phyloP scores from a whole-genome alignment of 768 basidiomycete species.

The Suillus brevipes region DNA sequence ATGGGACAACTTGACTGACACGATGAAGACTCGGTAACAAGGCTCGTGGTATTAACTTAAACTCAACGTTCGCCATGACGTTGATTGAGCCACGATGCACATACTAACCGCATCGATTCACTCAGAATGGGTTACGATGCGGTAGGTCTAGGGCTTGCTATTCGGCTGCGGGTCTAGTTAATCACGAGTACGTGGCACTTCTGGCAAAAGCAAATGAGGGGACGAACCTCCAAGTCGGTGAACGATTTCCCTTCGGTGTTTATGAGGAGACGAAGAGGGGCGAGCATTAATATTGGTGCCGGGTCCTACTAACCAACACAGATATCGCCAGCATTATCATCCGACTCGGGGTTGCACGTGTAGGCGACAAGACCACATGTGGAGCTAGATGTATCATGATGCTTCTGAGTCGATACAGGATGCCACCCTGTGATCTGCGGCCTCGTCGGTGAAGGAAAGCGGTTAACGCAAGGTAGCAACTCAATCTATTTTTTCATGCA shows the following conservation, averaged over 20 bases:
- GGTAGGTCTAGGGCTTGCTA: not conserved
- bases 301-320: not conserved
- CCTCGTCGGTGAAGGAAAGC: conserved; percentile 1
- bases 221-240: not conserved
- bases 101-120: not conserved
- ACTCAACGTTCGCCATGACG: not conserved
- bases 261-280: conserved; percentile 6
- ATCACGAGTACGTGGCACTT: conserved; percentile 3
- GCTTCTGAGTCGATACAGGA: not conserved
- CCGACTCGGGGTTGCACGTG: conserved; percentile 4
- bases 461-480: not conserved
- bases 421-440: not conserved
- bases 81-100: not conserved
- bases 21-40: not conserved
- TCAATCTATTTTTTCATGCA: conserved; percentile 4
- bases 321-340: conserved; percentile 2
- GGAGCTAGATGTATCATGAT: not conserved
- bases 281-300: not conserved
- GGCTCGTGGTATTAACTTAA: no score
- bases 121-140: not conserved
- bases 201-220: not conserved
- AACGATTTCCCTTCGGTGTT: conserved; percentile 6
- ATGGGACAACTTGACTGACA: not conserved
- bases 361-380: not conserved
- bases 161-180: not conserved